Evolutionary conservation across 2,329 filamentous ascomycete species (phyloP).

Genomic region (Capronia americana): DNA sequence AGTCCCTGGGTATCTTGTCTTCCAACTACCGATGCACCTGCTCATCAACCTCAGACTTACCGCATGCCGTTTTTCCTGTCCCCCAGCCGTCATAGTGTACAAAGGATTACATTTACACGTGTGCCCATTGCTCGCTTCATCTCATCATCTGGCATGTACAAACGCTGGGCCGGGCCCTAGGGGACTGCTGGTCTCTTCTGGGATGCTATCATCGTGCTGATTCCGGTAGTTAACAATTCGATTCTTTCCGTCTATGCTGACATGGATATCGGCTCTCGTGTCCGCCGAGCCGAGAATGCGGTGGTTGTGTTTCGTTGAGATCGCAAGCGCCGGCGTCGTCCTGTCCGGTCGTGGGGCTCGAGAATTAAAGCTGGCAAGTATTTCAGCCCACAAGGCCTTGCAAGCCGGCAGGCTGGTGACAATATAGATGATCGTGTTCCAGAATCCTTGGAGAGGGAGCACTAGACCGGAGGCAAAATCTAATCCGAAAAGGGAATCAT

Average conservation of each 20-base stretch:
- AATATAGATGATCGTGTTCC: conserved; percentile 81
- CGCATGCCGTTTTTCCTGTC: neutral
- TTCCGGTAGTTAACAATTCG: conserved; percentile 20
- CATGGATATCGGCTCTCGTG: conserved; percentile 23
- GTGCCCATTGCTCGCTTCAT: conserved; percentile 1
- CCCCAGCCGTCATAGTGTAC: neutral
- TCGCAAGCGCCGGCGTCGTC: conserved; percentile 3
- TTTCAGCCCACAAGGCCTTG: conserved; percentile 46
- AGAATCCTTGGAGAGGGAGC: conserved; percentile 81
- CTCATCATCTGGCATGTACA: conserved; percentile 12
- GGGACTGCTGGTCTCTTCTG: conserved; percentile 9
- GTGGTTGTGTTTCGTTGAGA: conserved; percentile 11
- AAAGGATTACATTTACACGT: conserved; percentile 8
- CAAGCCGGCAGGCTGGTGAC: conserved; percentile 72
- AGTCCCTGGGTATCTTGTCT: neutral
- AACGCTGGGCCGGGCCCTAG: conserved; percentile 3
- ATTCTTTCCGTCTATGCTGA: conserved; percentile 22
- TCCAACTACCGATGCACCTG: neutral
- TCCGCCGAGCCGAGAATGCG: conserved; percentile 16
- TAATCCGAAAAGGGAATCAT: conserved; percentile 61
- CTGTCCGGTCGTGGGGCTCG: conserved; percentile 12
- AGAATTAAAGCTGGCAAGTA: conserved; percentile 3
- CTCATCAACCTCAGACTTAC: neutral
- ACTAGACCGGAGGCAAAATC: conserved; percentile 76
- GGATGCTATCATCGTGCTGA: conserved; percentile 7